Base-by-base conservation (phyloP, 768 basidiomycete species). In the Coprinopsis strossmayeri region DNA sequence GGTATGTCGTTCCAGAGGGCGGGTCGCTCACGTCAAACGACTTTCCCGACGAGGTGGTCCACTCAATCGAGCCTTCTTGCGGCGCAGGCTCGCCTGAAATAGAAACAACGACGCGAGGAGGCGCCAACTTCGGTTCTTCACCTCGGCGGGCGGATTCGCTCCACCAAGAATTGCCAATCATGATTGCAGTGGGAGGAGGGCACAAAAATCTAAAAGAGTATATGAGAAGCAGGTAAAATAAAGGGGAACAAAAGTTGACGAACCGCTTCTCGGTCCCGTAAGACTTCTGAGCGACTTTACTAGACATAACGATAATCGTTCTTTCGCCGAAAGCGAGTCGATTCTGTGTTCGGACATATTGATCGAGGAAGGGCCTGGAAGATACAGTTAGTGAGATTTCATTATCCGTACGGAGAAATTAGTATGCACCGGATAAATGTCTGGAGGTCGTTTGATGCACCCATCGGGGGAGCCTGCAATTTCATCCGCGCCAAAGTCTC, bases 101-200 rank as follows among this genome's bases (percentile, higher is more conserved):
- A 48, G 89, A 89, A 57, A 98, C 78, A 10, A 88, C 82, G 50
- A 96, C 87, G 51, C 82, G 79, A 39, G 89, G 94, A 38, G 87
- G 80, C 59, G 78, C 78, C 30, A 82, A 69, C 63, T 87, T 84
- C 30, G 83, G 76, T 46, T 86, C 82, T 63, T 87, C 87, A 27
- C 82, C 82, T 34, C 85, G 73, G 44, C 87, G 81, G 21, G 80
- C 66, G 46, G 84, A 78, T 58, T 91, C 87, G 42, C 83, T 81
- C 91, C 91, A 95, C 93, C 93, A 97, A 12, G 87, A 85, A 61
- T 88, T 90, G 42, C 93, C 93, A 58, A 93, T 87, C 78, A 97
- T 79, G 60, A 91, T 85, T 40, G 92, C 93, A 26, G 91, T 93
- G 7, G 93, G 93, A 47, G 89, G 94, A 5, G 90, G 92, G 62